A percentile compares a stretch with the other conserved stretches of the same genome.
phyloP scores from a whole-genome alignment of 2,329 filamentous ascomycete genomes.

The Penicillium sp. region DNA sequence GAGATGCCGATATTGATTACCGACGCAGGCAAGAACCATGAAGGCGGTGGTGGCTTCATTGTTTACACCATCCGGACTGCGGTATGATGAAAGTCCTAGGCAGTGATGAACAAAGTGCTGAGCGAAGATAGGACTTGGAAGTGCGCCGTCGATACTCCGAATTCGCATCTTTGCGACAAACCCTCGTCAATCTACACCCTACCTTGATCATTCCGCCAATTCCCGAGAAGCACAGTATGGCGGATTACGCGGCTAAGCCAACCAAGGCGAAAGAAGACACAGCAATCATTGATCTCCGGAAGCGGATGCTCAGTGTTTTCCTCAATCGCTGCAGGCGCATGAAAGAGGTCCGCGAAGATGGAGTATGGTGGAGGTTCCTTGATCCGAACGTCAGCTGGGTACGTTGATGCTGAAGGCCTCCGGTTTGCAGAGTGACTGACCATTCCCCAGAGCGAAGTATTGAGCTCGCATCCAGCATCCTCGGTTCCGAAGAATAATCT shows the following conservation, averaged over 20 bases:
- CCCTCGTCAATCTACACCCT: conserved; percentile 87
- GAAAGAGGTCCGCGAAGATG: conserved; percentile 88
- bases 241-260: conserved; percentile 95
- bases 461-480: conserved; percentile 85
- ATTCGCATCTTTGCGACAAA: conserved; percentile 86
- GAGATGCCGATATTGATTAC: conserved; percentile 88
- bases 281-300: conserved; percentile 92
- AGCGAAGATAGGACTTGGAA: conserved; percentile 73
- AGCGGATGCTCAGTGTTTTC: conserved; percentile 96
- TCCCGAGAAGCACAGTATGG: conserved; percentile 98
- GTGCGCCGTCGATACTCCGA: conserved; percentile 95
- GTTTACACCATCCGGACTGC: conserved; percentile 96
- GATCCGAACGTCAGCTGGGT: conserved; percentile 99
- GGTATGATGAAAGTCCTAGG: conserved; percentile 54
- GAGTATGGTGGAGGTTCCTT: conserved; percentile 96
- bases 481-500: conserved; percentile 92
- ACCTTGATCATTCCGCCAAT: conserved; percentile 96
- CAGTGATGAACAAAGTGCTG: conserved; percentile 4
- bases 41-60: conserved; percentile 90
- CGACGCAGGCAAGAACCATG: conserved; percentile 90
- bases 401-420: conserved; percentile 32
- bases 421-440: conserved; percentile 26
- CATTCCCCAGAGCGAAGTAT: conserved; percentile 75
- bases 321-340: conserved; percentile 90
- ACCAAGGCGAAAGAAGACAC: conserved; percentile 98